Evolutionary conservation across 2,329 filamentous ascomycete genomes (phyloP).

Genomic region (Fusarium cicatricum): DNA sequence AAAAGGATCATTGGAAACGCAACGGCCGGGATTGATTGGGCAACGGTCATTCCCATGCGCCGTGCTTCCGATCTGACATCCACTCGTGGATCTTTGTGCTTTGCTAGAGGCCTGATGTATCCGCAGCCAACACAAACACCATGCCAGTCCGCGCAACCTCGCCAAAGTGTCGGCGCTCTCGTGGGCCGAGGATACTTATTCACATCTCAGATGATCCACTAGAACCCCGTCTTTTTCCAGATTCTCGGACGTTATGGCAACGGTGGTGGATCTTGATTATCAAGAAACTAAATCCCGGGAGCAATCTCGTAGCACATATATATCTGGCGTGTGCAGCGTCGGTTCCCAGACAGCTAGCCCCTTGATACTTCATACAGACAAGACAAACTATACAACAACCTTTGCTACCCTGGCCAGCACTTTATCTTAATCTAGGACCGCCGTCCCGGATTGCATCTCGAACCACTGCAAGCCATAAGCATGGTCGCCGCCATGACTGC

Average conservation of each 20-base stretch:
- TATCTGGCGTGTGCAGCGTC: constrained; percentile 1
- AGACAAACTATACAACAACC: not conserved
- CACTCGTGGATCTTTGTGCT: constrained; percentile 10
- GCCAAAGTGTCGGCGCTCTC: constrained; percentile 9
- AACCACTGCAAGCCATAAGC: not conserved
- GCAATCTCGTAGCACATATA: constrained; percentile 19
- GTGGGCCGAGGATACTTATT: constrained; percentile 10
- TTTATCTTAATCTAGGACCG: not conserved
- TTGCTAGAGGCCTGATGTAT: constrained; percentile 1
- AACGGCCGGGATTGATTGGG: constrained; percentile 18
- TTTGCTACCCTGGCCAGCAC: not conserved
- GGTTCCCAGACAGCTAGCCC: not conserved
- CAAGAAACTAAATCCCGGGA: constrained; percentile 1
- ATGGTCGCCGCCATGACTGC: constrained; percentile 6
- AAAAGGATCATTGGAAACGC: constrained; percentile 2
- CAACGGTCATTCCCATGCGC: constrained; percentile 4
- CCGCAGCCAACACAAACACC: constrained; percentile 6
- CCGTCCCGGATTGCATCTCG: not conserved
- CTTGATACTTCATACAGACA: not conserved
- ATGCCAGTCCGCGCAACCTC: not conserved
- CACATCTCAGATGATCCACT: constrained; percentile 7
- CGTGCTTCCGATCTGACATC: constrained; percentile 25
- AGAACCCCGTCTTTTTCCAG: not conserved
- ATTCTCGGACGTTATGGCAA: constrained; percentile 5
- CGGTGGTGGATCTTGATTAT: constrained; percentile 21